Evolutionary conservation across 2,329 filamentous ascomycete genomes (phyloP).

Genomic region (Apiospora rasikravindrae): DNA sequence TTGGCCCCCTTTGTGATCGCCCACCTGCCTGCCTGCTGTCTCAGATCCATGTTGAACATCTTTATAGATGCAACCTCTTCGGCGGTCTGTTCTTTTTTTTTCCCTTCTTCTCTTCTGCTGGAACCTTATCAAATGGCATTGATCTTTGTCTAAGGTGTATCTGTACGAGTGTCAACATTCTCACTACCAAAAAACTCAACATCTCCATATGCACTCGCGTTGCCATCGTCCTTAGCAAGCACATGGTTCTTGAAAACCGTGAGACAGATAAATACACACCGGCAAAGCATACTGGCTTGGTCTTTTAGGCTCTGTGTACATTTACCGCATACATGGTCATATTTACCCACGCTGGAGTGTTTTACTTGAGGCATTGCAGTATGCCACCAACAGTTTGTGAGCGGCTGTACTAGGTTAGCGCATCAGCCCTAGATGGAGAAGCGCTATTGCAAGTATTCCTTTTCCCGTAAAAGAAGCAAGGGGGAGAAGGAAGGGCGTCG

Average conservation of each 20-base stretch:
- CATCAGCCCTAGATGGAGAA: neutral
- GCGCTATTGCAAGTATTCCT: too few species aligned
- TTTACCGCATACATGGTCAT: neutral
- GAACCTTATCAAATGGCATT: slow-evolving; percentile 7
- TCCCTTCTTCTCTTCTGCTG: neutral
- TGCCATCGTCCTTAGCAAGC: neutral
- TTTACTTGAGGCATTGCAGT: neutral
- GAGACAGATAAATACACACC: too few species aligned
- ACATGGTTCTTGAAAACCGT: neutral
- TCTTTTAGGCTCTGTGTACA: too few species aligned
- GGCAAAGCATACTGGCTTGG: neutral
- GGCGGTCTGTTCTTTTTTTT: slow-evolving; percentile 3
- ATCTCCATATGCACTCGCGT: neutral
- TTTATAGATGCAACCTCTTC: slow-evolving; percentile 11
- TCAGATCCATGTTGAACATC: slow-evolving; percentile 17
- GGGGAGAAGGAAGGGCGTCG: too few species aligned
- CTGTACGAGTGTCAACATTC: too few species aligned
- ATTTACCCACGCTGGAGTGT: neutral
- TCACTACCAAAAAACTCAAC: neutral
- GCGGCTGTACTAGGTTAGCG: neutral
- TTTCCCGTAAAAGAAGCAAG: too few species aligned
- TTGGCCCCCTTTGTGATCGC: slow-evolving; percentile 4
- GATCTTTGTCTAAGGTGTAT: neutral
- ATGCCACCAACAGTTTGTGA: neutral
- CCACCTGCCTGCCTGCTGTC: slow-evolving; percentile 1